phyloP scores from a whole-genome alignment of 2,329 filamentous ascomycete species.

The Hymenoscyphus repandus region DNA sequence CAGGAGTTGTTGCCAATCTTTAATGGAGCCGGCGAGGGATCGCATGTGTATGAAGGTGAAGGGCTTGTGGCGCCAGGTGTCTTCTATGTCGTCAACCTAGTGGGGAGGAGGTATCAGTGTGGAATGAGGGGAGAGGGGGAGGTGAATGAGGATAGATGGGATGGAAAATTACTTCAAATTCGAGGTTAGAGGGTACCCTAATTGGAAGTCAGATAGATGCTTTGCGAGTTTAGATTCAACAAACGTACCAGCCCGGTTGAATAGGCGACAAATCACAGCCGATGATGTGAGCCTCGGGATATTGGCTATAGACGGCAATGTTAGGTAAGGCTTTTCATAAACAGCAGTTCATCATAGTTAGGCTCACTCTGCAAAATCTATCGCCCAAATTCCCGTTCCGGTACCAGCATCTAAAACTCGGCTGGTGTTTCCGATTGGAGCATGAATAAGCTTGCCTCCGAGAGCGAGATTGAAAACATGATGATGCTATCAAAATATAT shows the following conservation, averaged over 20 bases:
- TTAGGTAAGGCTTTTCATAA: background rate
- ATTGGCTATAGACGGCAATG: conserved; percentile 10
- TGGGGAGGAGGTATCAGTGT: too few species aligned
- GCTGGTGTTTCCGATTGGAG: conserved; percentile 21
- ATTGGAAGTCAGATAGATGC: background rate
- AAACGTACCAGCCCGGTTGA: conserved; percentile 25
- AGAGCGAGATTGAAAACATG: conserved; percentile 23
- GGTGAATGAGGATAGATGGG: background rate
- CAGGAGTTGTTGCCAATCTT: conserved; percentile 26
- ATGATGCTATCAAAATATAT: conserved; percentile 21
- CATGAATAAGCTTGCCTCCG: conserved; percentile 23
- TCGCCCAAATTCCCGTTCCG: conserved; percentile 20
- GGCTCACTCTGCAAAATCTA: conserved; percentile 16
- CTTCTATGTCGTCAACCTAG: conserved; percentile 30
- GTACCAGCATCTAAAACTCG: conserved; percentile 24
- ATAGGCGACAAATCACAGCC: conserved; percentile 25
- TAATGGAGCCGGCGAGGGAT: conserved; percentile 33
- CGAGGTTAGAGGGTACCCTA: conserved; percentile 25
- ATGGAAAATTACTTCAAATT: conserved; percentile 24
- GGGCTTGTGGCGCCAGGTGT: conserved; percentile 26
- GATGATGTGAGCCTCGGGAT: conserved; percentile 20
- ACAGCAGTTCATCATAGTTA: too few species aligned
- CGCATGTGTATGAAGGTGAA: conserved; percentile 35
- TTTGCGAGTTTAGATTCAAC: background rate
- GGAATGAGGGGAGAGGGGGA: too few species aligned